Evolutionary conservation across 2,329 filamentous ascomycete species (phyloP).

Genomic region (Epichloe sp.): DNA sequence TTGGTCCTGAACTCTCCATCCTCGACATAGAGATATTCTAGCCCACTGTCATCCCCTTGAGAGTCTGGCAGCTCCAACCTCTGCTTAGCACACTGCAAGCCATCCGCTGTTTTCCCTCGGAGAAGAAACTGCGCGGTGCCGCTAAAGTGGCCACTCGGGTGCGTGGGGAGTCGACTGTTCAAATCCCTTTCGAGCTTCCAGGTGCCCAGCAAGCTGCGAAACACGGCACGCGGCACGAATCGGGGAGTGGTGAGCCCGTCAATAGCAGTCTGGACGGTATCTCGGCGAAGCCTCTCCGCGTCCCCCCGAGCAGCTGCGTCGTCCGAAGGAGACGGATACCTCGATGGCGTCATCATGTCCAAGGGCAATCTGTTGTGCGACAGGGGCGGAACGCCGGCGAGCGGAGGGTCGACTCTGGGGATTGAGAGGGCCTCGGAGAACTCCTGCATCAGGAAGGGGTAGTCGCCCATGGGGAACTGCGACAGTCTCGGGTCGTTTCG

Average conservation of each 20-base stretch:
- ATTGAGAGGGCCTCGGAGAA: constrained; percentile 48
- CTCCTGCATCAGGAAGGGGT: constrained; percentile 61
- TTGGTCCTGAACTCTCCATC: constrained; percentile 50
- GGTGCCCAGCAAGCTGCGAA: constrained; percentile 54
- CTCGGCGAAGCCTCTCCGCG: constrained; percentile 29
- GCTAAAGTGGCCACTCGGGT: constrained; percentile 50
- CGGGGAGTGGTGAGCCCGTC: constrained; percentile 29
- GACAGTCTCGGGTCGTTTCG: constrained; percentile 37
- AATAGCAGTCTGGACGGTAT: constrained; percentile 29
- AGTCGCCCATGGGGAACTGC: constrained; percentile 79
- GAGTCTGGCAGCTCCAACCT: not conserved
- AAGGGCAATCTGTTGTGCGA: constrained; percentile 30
- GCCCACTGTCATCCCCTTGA: constrained; percentile 21
- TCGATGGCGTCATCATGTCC: constrained; percentile 42
- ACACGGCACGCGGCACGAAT: constrained; percentile 54
- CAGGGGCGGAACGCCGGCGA: constrained; percentile 16
- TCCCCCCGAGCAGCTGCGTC: constrained; percentile 24
- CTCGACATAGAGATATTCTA: constrained; percentile 58
- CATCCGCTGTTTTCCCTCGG: constrained; percentile 43
- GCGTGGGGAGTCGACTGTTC: constrained; percentile 36
- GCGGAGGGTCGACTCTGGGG: constrained; percentile 21
- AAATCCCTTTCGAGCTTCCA: constrained; percentile 53
- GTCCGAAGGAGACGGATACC: constrained; percentile 31
- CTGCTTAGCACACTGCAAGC: constrained; percentile 22
- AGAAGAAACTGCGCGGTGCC: constrained; percentile 55